Conservation (phyloP, 148 eudicot genomes). For the Fagopyrum homotropicum region DNA sequence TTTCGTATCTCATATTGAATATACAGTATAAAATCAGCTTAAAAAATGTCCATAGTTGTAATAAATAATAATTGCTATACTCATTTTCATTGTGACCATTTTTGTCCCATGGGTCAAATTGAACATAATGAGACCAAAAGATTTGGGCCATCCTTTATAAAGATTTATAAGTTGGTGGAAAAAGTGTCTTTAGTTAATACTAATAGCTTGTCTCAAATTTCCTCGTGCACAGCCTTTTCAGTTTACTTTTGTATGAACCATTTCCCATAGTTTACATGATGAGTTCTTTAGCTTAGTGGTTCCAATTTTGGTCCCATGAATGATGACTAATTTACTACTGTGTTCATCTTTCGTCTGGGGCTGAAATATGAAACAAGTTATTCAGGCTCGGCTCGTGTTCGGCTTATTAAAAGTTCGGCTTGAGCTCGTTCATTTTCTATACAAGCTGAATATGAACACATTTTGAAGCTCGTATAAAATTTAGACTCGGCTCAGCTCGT, state of each 20-base stretch:
- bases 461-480: too few relatives aligned
- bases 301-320: neutral
- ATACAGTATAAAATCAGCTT: neutral
- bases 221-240: constrained; percentile 2
- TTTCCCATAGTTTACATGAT: neutral
- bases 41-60: neutral
- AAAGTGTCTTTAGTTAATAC: neutral
- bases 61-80: neutral
- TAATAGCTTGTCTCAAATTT: neutral
- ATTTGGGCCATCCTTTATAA: constrained; percentile 4
- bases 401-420: too few relatives aligned
- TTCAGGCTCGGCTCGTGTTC: too few relatives aligned
- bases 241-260: neutral
- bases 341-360: neutral
- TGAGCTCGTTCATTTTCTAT: too few relatives aligned
- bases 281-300: neutral
- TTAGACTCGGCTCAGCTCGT: too few relatives aligned
- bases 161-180: constrained; percentile 3
- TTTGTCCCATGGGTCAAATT: neutral
- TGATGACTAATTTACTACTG: neutral
- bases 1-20: neutral
- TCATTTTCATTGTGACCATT: neutral
- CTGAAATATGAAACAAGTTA: too few relatives aligned
- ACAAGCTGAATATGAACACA: too few relatives aligned
- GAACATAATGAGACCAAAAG: neutral